These are phyloP conservation scores for Neofusicoccum sp. DNA, from an alignment of 2,329 filamentous ascomycete genomes.

Conservation along the genomic window DNA sequence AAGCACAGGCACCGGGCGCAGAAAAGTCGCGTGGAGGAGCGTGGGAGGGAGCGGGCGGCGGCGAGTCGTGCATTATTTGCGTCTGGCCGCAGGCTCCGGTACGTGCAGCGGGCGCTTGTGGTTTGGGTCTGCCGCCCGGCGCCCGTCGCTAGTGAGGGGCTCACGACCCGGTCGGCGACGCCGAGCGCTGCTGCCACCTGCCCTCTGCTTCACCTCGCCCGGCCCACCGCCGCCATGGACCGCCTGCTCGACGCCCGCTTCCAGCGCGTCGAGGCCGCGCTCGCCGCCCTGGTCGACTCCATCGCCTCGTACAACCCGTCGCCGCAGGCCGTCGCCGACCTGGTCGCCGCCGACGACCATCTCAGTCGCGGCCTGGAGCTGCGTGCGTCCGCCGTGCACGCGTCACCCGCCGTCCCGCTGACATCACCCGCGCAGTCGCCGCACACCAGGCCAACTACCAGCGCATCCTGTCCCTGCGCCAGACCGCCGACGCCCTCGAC, in stretches of 20 bases:
- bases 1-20: conserved; percentile 12
- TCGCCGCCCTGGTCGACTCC: conserved; percentile 74
- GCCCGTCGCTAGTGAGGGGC: neutral
- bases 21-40: conserved; percentile 19
- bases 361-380: conserved; percentile 67
- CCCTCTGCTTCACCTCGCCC: neutral
- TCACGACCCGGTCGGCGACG: neutral
- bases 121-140: neutral
- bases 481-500: conserved; percentile 67
- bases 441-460: conserved; percentile 74
- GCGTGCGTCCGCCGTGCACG: conserved; percentile 47
- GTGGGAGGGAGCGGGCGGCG: neutral
- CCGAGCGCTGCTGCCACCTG: conserved; percentile 1
- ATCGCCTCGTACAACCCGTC: conserved; percentile 83
- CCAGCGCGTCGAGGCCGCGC: conserved; percentile 50
- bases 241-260: conserved; percentile 47
- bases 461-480: conserved; percentile 69
- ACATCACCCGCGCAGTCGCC: conserved; percentile 58
- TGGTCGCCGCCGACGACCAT: conserved; percentile 70
- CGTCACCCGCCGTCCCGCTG: neutral
- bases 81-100: conserved; percentile 13
- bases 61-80: conserved; percentile 13
- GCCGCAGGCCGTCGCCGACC: conserved; percentile 65
- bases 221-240: conserved; percentile 39
- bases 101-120: conserved; percentile 7